Conservation (phyloP, 352 stramenopile species). For the Proteromonas lacertae region DNA sequence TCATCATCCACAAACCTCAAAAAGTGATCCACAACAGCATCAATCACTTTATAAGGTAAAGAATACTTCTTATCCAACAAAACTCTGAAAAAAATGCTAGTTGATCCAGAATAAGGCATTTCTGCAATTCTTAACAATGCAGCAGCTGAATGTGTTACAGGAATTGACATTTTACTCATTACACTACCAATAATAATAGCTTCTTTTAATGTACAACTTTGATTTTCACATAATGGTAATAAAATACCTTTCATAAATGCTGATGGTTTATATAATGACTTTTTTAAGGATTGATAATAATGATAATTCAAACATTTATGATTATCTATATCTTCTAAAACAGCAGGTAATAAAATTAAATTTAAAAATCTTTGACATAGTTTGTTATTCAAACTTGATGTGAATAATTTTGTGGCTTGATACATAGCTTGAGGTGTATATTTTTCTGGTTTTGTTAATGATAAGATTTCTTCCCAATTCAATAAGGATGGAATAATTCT, state of each 20-base stretch:
- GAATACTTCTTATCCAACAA: conserved; percentile 99
- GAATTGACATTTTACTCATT: conserved; percentile 74
- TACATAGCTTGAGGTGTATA: conserved; percentile 92
- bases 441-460: conserved; percentile 73
- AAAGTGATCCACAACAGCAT: conserved; percentile 77
- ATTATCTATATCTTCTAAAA: conserved; percentile 68
- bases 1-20: conserved; percentile 35
- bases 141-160: conserved; percentile 85
- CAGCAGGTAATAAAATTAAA: conserved; percentile 80
- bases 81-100: conserved; percentile 87
- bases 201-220: conserved; percentile 76
- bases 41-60: conserved; percentile 64
- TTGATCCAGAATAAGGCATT: conserved; percentile 75
- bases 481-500: conserved; percentile 92
- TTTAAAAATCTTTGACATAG: conserved; percentile 97
- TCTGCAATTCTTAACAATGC: conserved; percentile 87
- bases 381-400: conserved; percentile 94
- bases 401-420: conserved; percentile 80
- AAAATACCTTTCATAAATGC: conserved; percentile 99
- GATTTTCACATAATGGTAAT: conserved; percentile 65
- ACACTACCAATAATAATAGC: conserved; percentile 85
- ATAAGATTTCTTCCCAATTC: conserved; percentile 88
- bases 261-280: conserved; percentile 90
- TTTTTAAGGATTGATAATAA: conserved; percentile 91
- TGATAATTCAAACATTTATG: conserved; percentile 98